Percentiles rank a stretch among this genome's conserved stretches.
Evolutionary conservation across 257 asterid genomes (phyloP).

Genomic region (Craterostigma plantagineum): DNA sequence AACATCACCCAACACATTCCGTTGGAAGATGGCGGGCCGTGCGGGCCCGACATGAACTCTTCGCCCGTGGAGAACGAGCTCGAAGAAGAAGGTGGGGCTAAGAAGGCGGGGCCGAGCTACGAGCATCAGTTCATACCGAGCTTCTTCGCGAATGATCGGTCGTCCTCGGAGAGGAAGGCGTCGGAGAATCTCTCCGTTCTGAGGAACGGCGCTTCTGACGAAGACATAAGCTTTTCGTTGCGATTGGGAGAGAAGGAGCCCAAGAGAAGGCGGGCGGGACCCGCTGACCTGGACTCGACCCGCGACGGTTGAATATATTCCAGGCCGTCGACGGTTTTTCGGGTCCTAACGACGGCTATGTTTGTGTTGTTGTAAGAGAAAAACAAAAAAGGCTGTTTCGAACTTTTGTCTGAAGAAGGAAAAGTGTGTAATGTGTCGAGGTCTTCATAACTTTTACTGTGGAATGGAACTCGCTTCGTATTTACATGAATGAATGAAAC

Average conservation of each 20-base stretch:
- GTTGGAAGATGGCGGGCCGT: slow-evolving; percentile 39
- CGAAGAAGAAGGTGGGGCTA: too few species aligned
- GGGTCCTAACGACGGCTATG: too few species aligned
- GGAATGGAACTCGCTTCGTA: too few species aligned
- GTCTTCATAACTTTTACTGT: too few species aligned
- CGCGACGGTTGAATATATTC: too few species aligned
- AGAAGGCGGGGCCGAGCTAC: slow-evolving; percentile 43
- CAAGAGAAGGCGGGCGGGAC: slow-evolving; percentile 60
- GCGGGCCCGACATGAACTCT: slow-evolving; percentile 74
- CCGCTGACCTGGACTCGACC: slow-evolving; percentile 18
- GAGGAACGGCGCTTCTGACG: slow-evolving; percentile 55
- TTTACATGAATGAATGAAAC: too few species aligned
- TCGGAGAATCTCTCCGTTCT: slow-evolving; percentile 56
- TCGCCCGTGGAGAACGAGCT: slow-evolving; percentile 52
- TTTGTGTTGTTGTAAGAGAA: too few species aligned
- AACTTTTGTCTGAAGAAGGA: too few species aligned
- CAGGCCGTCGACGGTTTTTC: too few species aligned
- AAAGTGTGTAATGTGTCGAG: too few species aligned
- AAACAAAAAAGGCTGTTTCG: too few species aligned
- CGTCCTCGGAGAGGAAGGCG: slow-evolving; percentile 24
- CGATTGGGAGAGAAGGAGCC: slow-evolving; percentile 80
- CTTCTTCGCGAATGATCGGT: slow-evolving; percentile 39
- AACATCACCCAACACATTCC: slow-evolving; percentile 68
- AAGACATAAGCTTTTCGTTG: slow-evolving; percentile 46
- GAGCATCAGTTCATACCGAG: slow-evolving; percentile 88